Conservation (phyloP, 129 eudicot genomes). For the Apium graveolens region DNA sequence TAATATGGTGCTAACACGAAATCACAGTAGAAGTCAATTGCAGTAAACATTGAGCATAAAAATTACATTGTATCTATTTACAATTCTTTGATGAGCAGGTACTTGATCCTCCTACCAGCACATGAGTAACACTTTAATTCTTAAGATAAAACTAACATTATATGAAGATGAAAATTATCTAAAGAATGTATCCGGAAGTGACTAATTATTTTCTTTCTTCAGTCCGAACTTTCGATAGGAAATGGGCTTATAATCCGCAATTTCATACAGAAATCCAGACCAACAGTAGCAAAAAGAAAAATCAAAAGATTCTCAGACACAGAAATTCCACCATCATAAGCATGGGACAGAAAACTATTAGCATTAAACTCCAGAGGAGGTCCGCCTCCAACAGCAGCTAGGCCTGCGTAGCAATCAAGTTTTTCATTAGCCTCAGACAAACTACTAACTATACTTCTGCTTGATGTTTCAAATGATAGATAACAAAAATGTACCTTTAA, state of each 20-base stretch:
- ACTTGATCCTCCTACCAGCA: not conserved
- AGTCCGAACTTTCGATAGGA: slow-evolving; percentile 48
- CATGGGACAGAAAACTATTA: slow-evolving; percentile 60
- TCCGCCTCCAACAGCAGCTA: slow-evolving; percentile 61
- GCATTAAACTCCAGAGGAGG: slow-evolving; percentile 46
- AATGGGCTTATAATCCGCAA: slow-evolving; percentile 61
- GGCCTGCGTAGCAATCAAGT: slow-evolving; percentile 42
- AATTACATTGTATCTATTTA: not conserved
- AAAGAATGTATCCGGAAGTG: not conserved
- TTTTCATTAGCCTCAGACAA: not conserved
- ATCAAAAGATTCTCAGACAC: slow-evolving; percentile 67
- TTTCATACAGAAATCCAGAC: slow-evolving; percentile 70
- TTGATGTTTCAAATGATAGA: not conserved
- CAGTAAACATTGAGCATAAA: not conserved
- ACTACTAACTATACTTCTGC: not conserved
- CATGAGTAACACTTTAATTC: not conserved
- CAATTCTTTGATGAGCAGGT: not conserved
- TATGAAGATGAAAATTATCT: not conserved
- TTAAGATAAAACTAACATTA: not conserved
- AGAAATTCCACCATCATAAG: slow-evolving; percentile 46
- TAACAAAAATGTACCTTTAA: slow-evolving; percentile 51
- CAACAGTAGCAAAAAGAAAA: slow-evolving; percentile 73
- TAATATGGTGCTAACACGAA: not conserved
- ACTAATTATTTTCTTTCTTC: slow-evolving; percentile 18
- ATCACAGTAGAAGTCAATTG: not conserved